phyloP scores from a whole-genome alignment of 306 rosid species.

The Castanea mollissima region DNA sequence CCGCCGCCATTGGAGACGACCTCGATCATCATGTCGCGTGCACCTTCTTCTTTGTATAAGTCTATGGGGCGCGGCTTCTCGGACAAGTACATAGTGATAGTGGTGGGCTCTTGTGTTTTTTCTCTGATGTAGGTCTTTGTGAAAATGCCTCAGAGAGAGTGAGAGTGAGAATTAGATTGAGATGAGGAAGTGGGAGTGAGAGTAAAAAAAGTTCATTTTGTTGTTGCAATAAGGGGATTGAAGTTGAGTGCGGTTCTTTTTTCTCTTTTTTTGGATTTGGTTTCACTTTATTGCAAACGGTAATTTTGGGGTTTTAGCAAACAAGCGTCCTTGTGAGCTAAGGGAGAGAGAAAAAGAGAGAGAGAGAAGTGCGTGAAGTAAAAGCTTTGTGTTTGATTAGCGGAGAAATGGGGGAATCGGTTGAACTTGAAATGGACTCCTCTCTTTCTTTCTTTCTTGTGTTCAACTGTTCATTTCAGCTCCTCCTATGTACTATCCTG shows the following conservation, averaged over 20 bases:
- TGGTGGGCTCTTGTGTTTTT: neutral
- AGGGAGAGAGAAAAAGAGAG: neutral
- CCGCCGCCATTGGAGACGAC: constrained; percentile 40
- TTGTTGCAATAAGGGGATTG: neutral
- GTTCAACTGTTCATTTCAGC: too few relatives aligned
- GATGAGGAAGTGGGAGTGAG: neutral
- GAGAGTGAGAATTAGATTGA: neutral
- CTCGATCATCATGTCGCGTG: constrained; percentile 75
- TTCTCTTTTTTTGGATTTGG: neutral
- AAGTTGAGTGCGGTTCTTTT: neutral
- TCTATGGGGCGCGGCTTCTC: constrained; percentile 74
- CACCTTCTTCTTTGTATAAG: constrained; percentile 62
- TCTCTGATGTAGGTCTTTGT: neutral
- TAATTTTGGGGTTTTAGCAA: constrained; percentile 9
- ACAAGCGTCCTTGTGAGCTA: too few relatives aligned
- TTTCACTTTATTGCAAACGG: constrained; percentile 2
- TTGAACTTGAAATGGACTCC: neutral
- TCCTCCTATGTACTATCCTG: too few relatives aligned
- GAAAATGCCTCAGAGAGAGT: neutral
- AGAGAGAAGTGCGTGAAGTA: constrained; percentile 14
- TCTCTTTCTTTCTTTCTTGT: neutral
- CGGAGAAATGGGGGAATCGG: neutral
- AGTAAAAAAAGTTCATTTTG: neutral
- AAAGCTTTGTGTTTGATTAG: constrained; percentile 7
- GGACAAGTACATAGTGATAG: constrained; percentile 66